Percentiles rank a stretch among this genome's conserved stretches.
phyloP scores from a whole-genome alignment of 2,329 filamentous ascomycete species.

The Colletotrichum tropicale region DNA sequence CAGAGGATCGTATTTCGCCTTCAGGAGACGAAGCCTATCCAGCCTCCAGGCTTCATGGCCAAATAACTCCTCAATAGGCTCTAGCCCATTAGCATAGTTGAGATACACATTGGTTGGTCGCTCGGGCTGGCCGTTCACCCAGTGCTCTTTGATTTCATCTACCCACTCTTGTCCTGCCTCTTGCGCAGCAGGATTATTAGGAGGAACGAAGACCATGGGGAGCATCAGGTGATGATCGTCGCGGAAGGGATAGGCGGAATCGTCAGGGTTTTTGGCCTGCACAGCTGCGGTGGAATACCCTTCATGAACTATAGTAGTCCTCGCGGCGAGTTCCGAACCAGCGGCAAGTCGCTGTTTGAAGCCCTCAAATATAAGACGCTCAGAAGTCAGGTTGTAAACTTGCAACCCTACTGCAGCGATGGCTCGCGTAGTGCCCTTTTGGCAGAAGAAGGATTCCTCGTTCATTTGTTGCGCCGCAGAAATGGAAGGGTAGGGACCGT shows the following conservation, averaged over 20 bases:
- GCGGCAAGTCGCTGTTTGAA: background rate
- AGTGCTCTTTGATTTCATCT: slow-evolving; percentile 8
- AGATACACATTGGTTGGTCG: slow-evolving; percentile 19
- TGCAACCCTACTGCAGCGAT: background rate
- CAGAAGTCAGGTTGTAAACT: background rate
- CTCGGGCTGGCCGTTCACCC: slow-evolving; percentile 23
- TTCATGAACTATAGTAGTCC: slow-evolving; percentile 23
- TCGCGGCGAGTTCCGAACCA: background rate
- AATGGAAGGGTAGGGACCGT: slow-evolving; percentile 24
- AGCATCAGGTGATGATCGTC: slow-evolving; percentile 20
- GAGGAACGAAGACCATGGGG: background rate
- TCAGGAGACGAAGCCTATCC: background rate
- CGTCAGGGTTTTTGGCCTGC: background rate
- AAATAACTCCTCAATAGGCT: slow-evolving; percentile 24
- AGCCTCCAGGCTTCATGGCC: slow-evolving; percentile 8
- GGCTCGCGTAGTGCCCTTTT: background rate
- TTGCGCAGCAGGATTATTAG: background rate
- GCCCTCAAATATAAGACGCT: background rate
- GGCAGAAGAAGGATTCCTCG: background rate
- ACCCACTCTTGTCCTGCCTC: background rate
- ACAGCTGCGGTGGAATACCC: slow-evolving; percentile 27
- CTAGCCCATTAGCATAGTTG: slow-evolving; percentile 27
- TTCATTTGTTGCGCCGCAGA: background rate
- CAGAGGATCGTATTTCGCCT: background rate
- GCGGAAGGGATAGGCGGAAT: slow-evolving; percentile 25